These are phyloP conservation scores for Blastobotrys peoriensis DNA, from an alignment of 805 yeast genomes.

Conservation along the genomic window DNA sequence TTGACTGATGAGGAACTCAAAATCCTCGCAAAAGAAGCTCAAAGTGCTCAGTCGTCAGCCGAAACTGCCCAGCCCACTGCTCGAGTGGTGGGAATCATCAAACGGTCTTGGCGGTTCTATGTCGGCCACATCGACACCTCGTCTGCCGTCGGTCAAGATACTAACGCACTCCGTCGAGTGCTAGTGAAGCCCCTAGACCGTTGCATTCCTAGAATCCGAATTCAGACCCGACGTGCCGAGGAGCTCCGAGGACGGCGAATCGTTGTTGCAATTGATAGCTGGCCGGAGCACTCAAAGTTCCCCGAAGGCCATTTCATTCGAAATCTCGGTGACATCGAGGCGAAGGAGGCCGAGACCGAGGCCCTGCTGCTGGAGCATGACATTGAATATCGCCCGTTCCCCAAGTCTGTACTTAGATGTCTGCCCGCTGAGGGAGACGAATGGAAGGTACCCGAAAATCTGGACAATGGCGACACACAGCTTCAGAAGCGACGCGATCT, in stretches of 20 bases:
- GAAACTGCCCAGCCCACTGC: slow-evolving; percentile 81
- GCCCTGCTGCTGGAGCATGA: slow-evolving; percentile 91
- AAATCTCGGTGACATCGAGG: slow-evolving; percentile 82
- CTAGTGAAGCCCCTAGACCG: slow-evolving; percentile 86
- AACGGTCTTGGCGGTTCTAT: slow-evolving; percentile 92
- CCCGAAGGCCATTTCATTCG: slow-evolving; percentile 96
- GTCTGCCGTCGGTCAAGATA: slow-evolving; percentile 44
- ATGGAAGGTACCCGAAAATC: slow-evolving; percentile 78
- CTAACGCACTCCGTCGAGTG: slow-evolving; percentile 69
- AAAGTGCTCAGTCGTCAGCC: slow-evolving; percentile 36
- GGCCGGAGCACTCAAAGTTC: slow-evolving; percentile 78
- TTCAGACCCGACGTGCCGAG: slow-evolving; percentile 78
- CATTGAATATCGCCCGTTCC: slow-evolving; percentile 93
- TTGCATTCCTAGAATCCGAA: slow-evolving; percentile 78
- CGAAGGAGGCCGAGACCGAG: slow-evolving; percentile 93
- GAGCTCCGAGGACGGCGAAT: slow-evolving; percentile 85
- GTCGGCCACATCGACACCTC: slow-evolving; percentile 88
- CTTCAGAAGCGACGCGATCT: slow-evolving; percentile 67
- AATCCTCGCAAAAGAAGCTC: slow-evolving; percentile 70
- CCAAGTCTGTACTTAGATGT: slow-evolving; percentile 86
- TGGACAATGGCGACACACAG: slow-evolving; percentile 25
- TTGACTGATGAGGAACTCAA: slow-evolving; percentile 68
- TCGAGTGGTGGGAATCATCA: slow-evolving; percentile 75
- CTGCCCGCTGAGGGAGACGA: slow-evolving; percentile 88
- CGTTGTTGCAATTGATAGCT: slow-evolving; percentile 85